Evolutionary conservation across 371 early-diverging fungal genomes (phyloP).

Genomic region (Apophysomyces variabilis): DNA sequence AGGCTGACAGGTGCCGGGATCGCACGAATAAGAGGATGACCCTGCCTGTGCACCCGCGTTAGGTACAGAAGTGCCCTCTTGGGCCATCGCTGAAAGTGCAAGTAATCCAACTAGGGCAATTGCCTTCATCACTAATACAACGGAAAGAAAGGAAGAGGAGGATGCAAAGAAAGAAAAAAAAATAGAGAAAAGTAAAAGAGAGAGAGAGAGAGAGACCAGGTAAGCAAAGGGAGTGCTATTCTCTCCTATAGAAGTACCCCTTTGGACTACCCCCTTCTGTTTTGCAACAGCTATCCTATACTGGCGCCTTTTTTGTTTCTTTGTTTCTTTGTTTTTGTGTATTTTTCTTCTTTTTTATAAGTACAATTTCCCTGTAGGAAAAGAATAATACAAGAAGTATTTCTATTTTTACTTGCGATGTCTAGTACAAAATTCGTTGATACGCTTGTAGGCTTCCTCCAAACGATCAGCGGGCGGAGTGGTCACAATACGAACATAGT

Average conservation of each 20-base stretch:
- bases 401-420: constrained; percentile 48
- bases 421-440: constrained; percentile 79
- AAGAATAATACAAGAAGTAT: background rate
- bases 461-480: constrained; percentile 79
- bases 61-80: constrained; percentile 42
- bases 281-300: background rate
- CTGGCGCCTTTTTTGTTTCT: background rate
- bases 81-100: constrained; percentile 29
- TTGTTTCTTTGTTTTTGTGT: background rate
- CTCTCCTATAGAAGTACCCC: constrained; percentile 12
- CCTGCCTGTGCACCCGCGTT: constrained; percentile 11
- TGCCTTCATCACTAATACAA: constrained; percentile 10
- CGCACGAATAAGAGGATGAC: constrained; percentile 49
- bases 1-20: constrained; percentile 60
- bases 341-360: background rate
- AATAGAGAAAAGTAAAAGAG: background rate
- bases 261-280: constrained; percentile 1
- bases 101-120: constrained; percentile 1
- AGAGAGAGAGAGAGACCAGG: constrained; percentile 9
- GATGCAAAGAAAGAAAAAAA: constrained; percentile 2
- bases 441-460: constrained; percentile 76
- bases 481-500: constrained; percentile 82
- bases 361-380: background rate
- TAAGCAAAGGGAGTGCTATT: constrained; percentile 7
- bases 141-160: constrained; percentile 12